Base-by-base conservation (phyloP, 345 rosid species). In the Populus alba region DNA sequence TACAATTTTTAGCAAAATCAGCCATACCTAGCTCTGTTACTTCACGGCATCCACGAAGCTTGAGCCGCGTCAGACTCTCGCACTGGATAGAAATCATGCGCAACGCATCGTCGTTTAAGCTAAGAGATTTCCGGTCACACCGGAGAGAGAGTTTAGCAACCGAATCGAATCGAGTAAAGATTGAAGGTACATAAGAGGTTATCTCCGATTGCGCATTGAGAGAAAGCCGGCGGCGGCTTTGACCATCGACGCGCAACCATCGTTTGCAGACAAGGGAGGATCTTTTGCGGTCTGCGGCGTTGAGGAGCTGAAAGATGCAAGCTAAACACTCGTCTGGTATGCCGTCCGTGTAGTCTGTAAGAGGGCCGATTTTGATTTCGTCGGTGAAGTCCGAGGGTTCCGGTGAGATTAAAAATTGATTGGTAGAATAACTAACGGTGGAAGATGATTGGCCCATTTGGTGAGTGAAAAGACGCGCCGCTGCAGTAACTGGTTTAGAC, bases 1-100 rank as follows among this genome's bases (percentile, higher is more conserved):
- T 77, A 65, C 92, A 91, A 78, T 93, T 89, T 20, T 71, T 8
- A 65, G 97, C 93, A 45, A 93, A 90, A 15, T 79, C 53, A 1
- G 76, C 86, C 89, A 95, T 86, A 33, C 99, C 98, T 45, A 82
- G 83, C 80, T 92, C 99, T 11, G 96, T 87, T 77, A 95, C 78
- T 71, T 90, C 92, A 62, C 97, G 92, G 86, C 99, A 95, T 65
- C 96, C 91, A 29, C 99, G 98, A 83, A 95, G 97, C 92, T 96
- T 94, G 67, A 96, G 84, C 29, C 94, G 92, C 69, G 89, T 82
- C 78, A 96, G 90, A 76, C 85, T 87, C 77, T 72, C 85, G 80
- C 98, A 93, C 23, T 83, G 88, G 62, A 85, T 69, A 5, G 97
- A 88, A 80, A 96, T 89, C 72, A 80, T 75, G 29, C 83, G 47